These are phyloP conservation scores for Pulveroboletus sp. DNA, from an alignment of 1,284 basidiomycete genomes.

Conservation along the genomic window DNA sequence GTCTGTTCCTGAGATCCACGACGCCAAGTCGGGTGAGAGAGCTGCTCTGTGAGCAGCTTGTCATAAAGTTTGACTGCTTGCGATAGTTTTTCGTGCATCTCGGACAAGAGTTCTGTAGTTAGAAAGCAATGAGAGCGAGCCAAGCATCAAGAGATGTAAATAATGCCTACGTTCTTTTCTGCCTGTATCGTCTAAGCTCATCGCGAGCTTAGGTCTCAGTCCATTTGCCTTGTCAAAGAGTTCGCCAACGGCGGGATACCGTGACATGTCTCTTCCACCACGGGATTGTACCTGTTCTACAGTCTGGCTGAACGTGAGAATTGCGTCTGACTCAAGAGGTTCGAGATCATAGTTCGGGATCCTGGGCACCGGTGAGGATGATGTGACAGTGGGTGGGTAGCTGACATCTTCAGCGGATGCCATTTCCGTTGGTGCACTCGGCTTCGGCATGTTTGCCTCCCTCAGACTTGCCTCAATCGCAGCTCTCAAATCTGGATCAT, in stretches of 20 bases:
- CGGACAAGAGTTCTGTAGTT: conserved; percentile 70
- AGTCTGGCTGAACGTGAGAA: conserved; percentile 86
- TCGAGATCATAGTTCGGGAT: conserved; percentile 77
- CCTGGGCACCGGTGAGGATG: conserved; percentile 40
- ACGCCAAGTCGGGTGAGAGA: conserved; percentile 64
- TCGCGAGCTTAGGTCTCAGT: conserved; percentile 78
- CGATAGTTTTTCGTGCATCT: conserved; percentile 93
- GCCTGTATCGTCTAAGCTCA: conserved; percentile 83
- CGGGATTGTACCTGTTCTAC: conserved; percentile 80
- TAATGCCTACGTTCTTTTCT: conserved; percentile 76
- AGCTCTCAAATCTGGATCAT: conserved; percentile 89
- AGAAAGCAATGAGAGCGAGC: neutral
- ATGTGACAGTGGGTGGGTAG: conserved; percentile 41
- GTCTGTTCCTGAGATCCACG: conserved; percentile 30
- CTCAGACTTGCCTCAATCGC: conserved; percentile 94
- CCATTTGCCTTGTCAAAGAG: conserved; percentile 83
- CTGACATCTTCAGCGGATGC: conserved; percentile 49
- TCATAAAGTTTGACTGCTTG: conserved; percentile 92
- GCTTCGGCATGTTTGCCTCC: conserved; percentile 76
- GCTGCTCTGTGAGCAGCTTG: conserved; percentile 79
- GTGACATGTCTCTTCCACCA: conserved; percentile 72
- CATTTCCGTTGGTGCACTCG: conserved; percentile 69
- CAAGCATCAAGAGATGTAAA: neutral
- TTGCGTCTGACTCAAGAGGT: conserved; percentile 77
- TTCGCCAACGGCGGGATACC: conserved; percentile 80